Percentiles rank a stretch among this genome's conserved stretches.
phyloP scores from a whole-genome alignment of 441 rosid genomes.

The Populus hybrid region DNA sequence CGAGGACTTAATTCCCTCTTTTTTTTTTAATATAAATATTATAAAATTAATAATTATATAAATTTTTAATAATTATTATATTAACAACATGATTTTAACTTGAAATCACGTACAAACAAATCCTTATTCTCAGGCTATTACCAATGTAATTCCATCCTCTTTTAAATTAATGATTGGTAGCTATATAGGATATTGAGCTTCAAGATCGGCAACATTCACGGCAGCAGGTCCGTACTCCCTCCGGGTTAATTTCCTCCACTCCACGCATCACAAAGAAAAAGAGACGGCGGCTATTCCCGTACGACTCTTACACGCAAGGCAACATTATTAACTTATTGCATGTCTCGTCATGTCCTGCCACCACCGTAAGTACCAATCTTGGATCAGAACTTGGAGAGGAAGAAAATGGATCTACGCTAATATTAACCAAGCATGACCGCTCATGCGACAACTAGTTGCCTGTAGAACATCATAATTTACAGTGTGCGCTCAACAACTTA shows the following conservation, averaged over 20 bases:
- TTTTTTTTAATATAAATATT: too few species aligned
- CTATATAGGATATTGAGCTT: background rate
- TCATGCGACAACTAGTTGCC: too few species aligned
- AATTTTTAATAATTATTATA: too few species aligned
- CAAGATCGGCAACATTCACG: slow-evolving; percentile 11
- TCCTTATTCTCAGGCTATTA: too few species aligned
- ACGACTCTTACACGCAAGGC: background rate
- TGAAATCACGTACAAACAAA: too few species aligned
- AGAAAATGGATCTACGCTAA: too few species aligned
- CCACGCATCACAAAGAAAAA: slow-evolving; percentile 16
- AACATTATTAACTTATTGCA: background rate
- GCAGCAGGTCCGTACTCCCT: background rate
- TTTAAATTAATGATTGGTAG: background rate
- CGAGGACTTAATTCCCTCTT: too few species aligned
- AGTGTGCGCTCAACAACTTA: background rate
- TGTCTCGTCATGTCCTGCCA: background rate
- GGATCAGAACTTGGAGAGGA: background rate
- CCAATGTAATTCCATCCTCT: background rate
- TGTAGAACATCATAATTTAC: background rate
- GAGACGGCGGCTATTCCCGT: background rate
- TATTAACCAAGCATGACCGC: too few species aligned
- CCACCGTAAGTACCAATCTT: background rate
- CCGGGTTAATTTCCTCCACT: slow-evolving; percentile 13
- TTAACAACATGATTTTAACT: too few species aligned
- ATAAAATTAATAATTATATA: too few species aligned